These are phyloP conservation scores for Pichia sp. DNA, from an alignment of 1,139 yeast genomes.

Conservation along the genomic window DNA sequence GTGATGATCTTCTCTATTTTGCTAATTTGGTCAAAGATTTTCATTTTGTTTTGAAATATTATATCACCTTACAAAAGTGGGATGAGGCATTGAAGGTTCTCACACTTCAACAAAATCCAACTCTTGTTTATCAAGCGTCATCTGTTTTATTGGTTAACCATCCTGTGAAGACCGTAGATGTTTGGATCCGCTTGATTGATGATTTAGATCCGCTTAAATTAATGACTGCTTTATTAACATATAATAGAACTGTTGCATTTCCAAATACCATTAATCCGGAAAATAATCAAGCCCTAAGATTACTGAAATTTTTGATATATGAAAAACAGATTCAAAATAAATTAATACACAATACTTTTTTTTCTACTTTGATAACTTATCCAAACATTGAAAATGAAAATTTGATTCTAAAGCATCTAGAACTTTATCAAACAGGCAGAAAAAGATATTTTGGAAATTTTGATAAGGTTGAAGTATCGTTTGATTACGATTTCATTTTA, in stretches of 20 bases:
- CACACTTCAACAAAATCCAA: constrained; percentile 40
- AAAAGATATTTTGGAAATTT: constrained; percentile 11
- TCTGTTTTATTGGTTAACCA: constrained; percentile 61
- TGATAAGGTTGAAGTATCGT: constrained; percentile 22
- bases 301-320: constrained; percentile 54
- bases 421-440: constrained; percentile 26
- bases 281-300: constrained; percentile 61
- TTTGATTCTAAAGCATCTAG: constrained; percentile 41
- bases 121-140: constrained; percentile 58
- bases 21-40: constrained; percentile 68
- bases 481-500: constrained; percentile 71
- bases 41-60: constrained; percentile 60
- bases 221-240: constrained; percentile 70
- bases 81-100: constrained; percentile 58
- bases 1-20: constrained; percentile 56
- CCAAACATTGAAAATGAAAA: constrained; percentile 38
- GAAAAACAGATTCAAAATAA: constrained; percentile 44
- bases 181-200: constrained; percentile 61
- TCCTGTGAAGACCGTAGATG: constrained; percentile 65
- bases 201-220: constrained; percentile 50
- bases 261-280: constrained; percentile 28
- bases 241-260: constrained; percentile 42
- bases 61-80: constrained; percentile 72
- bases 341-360: constrained; percentile 61
- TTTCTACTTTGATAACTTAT: constrained; percentile 65